Evolutionary conservation across 2,329 filamentous ascomycete species (phyloP), one percentile per base, ranked within the genome.

Genomic region (Colletotrichum endophyticum): DNA sequence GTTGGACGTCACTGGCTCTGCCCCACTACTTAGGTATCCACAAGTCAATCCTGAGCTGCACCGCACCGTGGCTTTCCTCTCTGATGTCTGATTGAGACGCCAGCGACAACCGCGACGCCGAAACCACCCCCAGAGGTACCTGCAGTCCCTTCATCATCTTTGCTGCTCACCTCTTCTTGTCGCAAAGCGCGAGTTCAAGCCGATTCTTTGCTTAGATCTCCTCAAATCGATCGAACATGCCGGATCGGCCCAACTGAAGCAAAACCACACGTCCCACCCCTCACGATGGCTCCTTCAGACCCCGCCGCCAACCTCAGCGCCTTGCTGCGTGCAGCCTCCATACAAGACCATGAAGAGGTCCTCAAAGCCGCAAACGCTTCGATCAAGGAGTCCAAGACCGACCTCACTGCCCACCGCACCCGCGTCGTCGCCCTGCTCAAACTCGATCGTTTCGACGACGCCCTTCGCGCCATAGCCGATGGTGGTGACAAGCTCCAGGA

Each of bases 381-480:
- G 66, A 85, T 94, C 77, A 92, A 91, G 80, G 88, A 90, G 72
- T 90, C 92, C 79, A 93, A 92, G 81, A 83, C 83, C 70, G 89
- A 93, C 79, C 75, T 84, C 36, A 86, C 91, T 56, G 93, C 93
- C 70, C 92, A 94, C 49, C 93, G 94, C 83, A 93, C 92, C 44
- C 93, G 94, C 77, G 89, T 94, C 16, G 90, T 96, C 61, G 94
- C 95, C 27, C 89, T 97, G 25, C 88, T 97, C 78, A 95, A 96
- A 83, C 91, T 97, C 80, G 95, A 97, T 84, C 94, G 95, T 75
- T 97, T 94, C 84, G 91, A 94, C 73, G 95, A 97, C 84, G 94
- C 94, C 62, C 87, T 95, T 64, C 91, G 92, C 75, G 90, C 92
- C 72, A 90, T 96, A 75, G 90, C 92, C 76, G 91, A 92, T 44